Base-by-base conservation (phyloP, 2,329 filamentous ascomycete species). In the Coniella lustricola region DNA sequence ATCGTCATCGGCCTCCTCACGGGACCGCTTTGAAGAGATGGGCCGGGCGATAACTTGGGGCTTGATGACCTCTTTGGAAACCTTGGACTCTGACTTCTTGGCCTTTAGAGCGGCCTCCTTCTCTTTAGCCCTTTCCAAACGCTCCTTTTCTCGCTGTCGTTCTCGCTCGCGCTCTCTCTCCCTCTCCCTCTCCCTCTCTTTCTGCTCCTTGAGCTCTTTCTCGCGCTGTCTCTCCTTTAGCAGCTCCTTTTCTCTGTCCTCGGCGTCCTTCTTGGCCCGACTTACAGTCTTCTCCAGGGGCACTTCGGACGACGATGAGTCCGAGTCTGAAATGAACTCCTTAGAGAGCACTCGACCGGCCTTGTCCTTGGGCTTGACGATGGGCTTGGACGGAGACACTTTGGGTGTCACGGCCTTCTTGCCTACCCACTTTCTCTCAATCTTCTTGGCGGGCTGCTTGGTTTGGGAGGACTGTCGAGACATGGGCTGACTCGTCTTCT, bases 271-370 rank as follows among this genome's bases (percentile, higher is more conserved):
- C 33, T 61, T 63, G 7, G 58, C 44, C 37, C 56, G 53, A 1
- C 61, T 53, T 34, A 63, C 62, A 4, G 62, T 64, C n/a, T 62
- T 63, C 17, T 72, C 62, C 16, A 67, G 60, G 1, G 69, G 67
- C 32, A 71, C 68, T 29, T 76, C 74, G 13, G 75, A 77, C 8
- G 74, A 75, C 7, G 74, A 76, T n/a, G 67, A 67, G 54, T 77
- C 74, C 1, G 76, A 78, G 54, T 81, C 77, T 22, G 72, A 67
- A 31, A 81, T 70, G 50, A 76, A 75, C 55, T 78, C 77, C 54
- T 76, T 73, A 1, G 78, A 81, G 7, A 79, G 64, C 41, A 73
- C 65, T 25, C 70, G 69, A 29, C 63, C 69, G n/a, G 64, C 67
- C 44, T 67, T 73, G 22, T 40, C 40, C 34, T 67, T 62, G 17